These are phyloP conservation scores for Climacium dendroides DNA, from an alignment of 225 moss, liverwort and hornwort genomes.

Conservation along the genomic window DNA sequence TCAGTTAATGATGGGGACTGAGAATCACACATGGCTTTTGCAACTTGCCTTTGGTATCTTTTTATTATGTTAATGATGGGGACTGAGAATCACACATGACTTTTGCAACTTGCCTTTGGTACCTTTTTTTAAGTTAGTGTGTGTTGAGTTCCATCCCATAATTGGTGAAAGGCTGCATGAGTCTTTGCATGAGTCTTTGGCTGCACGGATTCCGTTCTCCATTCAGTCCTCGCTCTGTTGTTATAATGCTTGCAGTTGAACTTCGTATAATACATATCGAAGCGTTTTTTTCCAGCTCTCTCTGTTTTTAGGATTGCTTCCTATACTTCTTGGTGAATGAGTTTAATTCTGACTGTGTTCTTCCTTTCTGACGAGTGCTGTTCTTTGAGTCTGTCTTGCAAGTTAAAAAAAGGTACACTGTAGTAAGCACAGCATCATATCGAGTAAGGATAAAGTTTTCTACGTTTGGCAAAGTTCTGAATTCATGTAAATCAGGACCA, in stretches of 20 bases:
- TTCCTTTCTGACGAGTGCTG: not conserved
- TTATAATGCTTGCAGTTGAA: not conserved
- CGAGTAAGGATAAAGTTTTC: not conserved
- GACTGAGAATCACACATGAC: not conserved
- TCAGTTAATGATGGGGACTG: too few species aligned
- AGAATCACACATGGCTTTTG: too few species aligned
- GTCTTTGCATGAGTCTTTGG: not conserved
- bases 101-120: not conserved
- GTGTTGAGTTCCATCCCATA: not conserved
- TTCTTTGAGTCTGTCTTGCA: not conserved
- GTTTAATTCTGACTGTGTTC: not conserved
- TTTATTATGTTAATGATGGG: not conserved
- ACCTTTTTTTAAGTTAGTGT: not conserved
- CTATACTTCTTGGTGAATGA: not conserved
- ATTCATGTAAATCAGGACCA: too few species aligned
- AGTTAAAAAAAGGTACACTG: not conserved
- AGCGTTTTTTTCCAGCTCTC: not conserved
- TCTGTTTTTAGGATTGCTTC: not conserved
- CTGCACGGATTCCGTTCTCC: not conserved
- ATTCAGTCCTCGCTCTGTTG: not conserved
- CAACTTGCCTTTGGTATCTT: too few species aligned
- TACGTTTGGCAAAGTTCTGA: not conserved
- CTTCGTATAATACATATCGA: not conserved
- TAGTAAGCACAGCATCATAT: too few species aligned
- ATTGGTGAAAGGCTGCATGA: not conserved